Evolutionary conservation across 139 green algal species (phyloP), one percentile per base, ranked within the genome.

Genomic region (Nannochloris sp.): DNA sequence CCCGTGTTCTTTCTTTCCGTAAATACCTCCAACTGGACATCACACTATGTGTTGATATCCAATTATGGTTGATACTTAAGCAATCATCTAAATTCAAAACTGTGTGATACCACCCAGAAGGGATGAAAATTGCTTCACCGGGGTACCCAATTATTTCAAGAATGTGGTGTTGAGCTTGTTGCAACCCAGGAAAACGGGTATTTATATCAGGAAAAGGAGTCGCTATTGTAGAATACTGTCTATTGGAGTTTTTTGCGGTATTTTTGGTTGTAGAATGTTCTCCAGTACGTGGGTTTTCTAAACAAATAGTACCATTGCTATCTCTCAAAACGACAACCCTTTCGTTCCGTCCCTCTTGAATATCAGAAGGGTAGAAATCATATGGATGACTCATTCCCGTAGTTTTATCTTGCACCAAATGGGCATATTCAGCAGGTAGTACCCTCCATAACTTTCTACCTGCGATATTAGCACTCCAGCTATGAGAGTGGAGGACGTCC

Each of bases 11-110:
- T 32, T 88, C 72, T 29, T 25, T 25, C 9, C 37, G 44, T 66
- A 90, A 72, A 60, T 88, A 66, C 33, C 42, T 64, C 74, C 64
- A 83, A 13, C 33, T 61, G 74, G 77, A 89, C 67, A 83, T 73
- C 4, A 73, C n/a, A 51, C 83, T 88, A 71, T 85, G 70, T 4
- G 60, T 63, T 51, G 90, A 90, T 15, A 87, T 32, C 84, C 86
- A 93, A 73, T 93, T 96, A 77, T 95, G 86, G 73, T 96, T 96
- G 66, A 95, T 85, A 35, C 73, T 87, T 27, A 93, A 61, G 8
- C 79, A 86, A 61, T 84, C 73, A 0, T 77, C 75, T 44, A 91
- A 38, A 69, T 97, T 97, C 12, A 80, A 62, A 51, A 64, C 67
- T 14, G 79, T 83, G 74, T 97, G 92, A 61, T 84, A 79, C 92